Conservation (phyloP, 192 early-diverging fungal species). For the Umbelopsis vinacea region DNA sequence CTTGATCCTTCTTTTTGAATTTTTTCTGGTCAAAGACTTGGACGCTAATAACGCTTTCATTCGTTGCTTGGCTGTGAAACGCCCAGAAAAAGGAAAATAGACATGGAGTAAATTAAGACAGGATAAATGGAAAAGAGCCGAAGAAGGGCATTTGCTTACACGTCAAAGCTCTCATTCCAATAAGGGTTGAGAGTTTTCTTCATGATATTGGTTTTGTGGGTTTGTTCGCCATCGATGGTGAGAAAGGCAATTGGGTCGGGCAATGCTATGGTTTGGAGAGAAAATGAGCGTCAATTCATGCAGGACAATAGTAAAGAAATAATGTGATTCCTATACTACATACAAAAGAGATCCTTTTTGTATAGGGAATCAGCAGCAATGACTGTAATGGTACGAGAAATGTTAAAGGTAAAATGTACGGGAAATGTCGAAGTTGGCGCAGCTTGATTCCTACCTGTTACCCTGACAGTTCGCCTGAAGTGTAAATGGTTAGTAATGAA, state of each 20-base stretch:
- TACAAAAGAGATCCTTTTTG: slow-evolving; percentile 91
- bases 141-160: slow-evolving; percentile 48
- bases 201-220: slow-evolving; percentile 84
- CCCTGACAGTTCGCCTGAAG: slow-evolving; percentile 13
- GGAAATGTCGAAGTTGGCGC: no score
- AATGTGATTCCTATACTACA: slow-evolving; percentile 31
- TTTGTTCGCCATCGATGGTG: slow-evolving; percentile 95
- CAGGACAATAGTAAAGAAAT: no score
- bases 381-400: slow-evolving; percentile 44
- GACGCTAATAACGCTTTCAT: slow-evolving; percentile 77
- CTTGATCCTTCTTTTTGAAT: slow-evolving; percentile 87
- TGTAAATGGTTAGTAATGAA: not conserved
- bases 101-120: not conserved
- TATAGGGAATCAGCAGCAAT: slow-evolving; percentile 91
- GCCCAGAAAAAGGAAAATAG: not conserved
- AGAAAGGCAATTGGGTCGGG: slow-evolving; percentile 98
- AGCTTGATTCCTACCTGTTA: not conserved
- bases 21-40: slow-evolving; percentile 98
- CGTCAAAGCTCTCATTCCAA: slow-evolving; percentile 92
- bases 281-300: no score
- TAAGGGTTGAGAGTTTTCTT: slow-evolving; percentile 93
- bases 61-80: slow-evolving; percentile 60
- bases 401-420: not conserved
- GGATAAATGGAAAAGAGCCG: not conserved
- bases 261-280: slow-evolving; percentile 48